phyloP scores from a whole-genome alignment of 2,329 filamentous ascomycete species.

The Stagonosporopsis tanaceti region DNA sequence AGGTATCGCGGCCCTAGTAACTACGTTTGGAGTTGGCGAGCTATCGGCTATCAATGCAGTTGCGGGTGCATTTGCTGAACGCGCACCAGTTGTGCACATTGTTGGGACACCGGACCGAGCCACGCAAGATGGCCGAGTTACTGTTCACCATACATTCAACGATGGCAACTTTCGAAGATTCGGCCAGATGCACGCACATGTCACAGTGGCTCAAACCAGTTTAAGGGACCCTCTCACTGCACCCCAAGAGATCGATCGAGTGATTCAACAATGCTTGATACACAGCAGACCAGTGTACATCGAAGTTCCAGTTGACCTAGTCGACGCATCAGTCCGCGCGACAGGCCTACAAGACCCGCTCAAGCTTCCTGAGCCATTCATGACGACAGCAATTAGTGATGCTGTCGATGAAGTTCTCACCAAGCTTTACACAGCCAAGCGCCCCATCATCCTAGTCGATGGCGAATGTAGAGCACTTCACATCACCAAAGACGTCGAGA shows the following conservation, averaged over 20 bases:
- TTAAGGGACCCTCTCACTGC: slow-evolving; percentile 56
- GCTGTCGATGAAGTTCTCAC: slow-evolving; percentile 49
- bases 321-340: slow-evolving; percentile 48
- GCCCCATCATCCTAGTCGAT: slow-evolving; percentile 62
- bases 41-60: slow-evolving; percentile 76
- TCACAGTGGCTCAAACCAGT: slow-evolving; percentile 61
- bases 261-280: slow-evolving; percentile 59
- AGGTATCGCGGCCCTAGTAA: slow-evolving; percentile 71
- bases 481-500: slow-evolving; percentile 54
- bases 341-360: slow-evolving; percentile 36
- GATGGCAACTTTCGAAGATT: slow-evolving; percentile 64
- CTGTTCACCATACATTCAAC: slow-evolving; percentile 74
- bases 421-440: slow-evolving; percentile 56
- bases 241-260: slow-evolving; percentile 61
- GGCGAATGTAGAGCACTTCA: slow-evolving; percentile 56
- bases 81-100: slow-evolving; percentile 71
- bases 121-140: slow-evolving; percentile 54
- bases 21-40: slow-evolving; percentile 76
- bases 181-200: slow-evolving; percentile 57
- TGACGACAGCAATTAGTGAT: slow-evolving; percentile 35
- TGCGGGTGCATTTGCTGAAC: slow-evolving; percentile 77
- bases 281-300: slow-evolving; percentile 66
- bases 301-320: slow-evolving; percentile 64
- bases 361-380: slow-evolving; percentile 3
- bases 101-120: slow-evolving; percentile 60